Evolutionary conservation across 345 rosid species (phyloP).

Genomic region (Brassica rapa): DNA sequence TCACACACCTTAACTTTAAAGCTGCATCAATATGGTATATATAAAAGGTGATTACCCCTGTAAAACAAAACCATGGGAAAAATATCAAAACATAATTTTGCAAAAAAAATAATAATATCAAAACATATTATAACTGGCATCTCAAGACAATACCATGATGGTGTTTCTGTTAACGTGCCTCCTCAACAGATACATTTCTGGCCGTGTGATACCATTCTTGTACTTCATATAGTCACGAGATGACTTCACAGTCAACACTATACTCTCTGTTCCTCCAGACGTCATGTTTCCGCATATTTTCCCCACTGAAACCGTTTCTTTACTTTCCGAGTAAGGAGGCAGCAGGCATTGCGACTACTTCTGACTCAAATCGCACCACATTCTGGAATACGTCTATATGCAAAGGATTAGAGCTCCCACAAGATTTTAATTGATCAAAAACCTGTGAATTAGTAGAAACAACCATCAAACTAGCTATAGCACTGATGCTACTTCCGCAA

Average conservation of each 20-base stretch:
- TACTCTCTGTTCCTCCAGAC: conserved; percentile 98
- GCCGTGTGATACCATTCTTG: conserved; percentile 80
- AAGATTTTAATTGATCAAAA: conserved; percentile 86
- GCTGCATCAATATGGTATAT: no score
- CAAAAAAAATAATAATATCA: no score
- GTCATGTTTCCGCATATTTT: conserved; percentile 98
- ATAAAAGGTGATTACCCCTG: no score
- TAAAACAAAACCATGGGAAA: no score
- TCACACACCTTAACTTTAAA: not conserved
- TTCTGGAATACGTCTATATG: conserved; percentile 89
- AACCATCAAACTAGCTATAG: conserved; percentile 6
- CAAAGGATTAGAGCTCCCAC: conserved; percentile 79
- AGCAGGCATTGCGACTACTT: conserved; percentile 97
- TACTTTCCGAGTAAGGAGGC: conserved; percentile 67
- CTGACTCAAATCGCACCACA: conserved; percentile 84
- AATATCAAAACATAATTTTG: no score
- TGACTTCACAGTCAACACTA: conserved; percentile 85
- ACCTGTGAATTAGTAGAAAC: conserved; percentile 52
- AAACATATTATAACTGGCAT: not conserved
- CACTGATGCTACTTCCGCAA: not conserved
- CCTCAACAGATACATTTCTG: conserved; percentile 58
- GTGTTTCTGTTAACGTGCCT: no score
- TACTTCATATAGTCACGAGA: conserved; percentile 91
- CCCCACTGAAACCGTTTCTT: conserved; percentile 71
- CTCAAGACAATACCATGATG: no score